Conservation (phyloP, 495 filamentous ascomycete genomes). For the Sordaria brevicollis region DNA sequence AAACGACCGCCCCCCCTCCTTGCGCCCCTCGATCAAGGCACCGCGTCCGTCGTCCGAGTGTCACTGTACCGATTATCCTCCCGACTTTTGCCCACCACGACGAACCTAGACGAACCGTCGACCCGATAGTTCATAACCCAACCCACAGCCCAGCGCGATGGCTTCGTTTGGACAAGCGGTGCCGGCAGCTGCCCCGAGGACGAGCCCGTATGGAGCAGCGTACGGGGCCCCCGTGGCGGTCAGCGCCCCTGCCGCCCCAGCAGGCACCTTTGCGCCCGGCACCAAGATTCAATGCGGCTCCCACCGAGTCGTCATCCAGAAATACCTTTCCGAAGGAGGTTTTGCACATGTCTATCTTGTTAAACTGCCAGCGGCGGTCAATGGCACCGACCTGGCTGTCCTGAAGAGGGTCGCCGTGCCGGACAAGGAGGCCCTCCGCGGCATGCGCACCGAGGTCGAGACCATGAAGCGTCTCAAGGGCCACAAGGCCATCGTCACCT, state of each 20-base stretch:
- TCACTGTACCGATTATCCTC: not conserved
- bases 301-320: slow-evolving; percentile 92
- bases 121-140: not conserved
- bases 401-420: slow-evolving; percentile 96
- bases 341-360: slow-evolving; percentile 98
- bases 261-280: slow-evolving; percentile 83
- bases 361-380: slow-evolving; percentile 63
- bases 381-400: slow-evolving; percentile 77
- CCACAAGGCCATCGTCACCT: slow-evolving; percentile 90
- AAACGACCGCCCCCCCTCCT: not conserved
- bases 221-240: slow-evolving; percentile 23
- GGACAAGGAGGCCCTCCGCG: slow-evolving; percentile 84
- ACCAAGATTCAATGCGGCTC: slow-evolving; percentile 93
- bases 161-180: slow-evolving; percentile 35
- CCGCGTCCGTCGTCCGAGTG: not conserved
- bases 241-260: slow-evolving; percentile 49
- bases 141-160: slow-evolving; percentile 21
- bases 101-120: not conserved
- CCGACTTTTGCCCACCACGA: not conserved
- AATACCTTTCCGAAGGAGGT: slow-evolving; percentile 95
- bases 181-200: slow-evolving; percentile 24
- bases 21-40: not conserved
- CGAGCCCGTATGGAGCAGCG: slow-evolving; percentile 23
- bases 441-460: slow-evolving; percentile 97
- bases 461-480: slow-evolving; percentile 99